Base-by-base conservation (phyloP, 495 filamentous ascomycete species). In the Talaromyces wortmannii region DNA sequence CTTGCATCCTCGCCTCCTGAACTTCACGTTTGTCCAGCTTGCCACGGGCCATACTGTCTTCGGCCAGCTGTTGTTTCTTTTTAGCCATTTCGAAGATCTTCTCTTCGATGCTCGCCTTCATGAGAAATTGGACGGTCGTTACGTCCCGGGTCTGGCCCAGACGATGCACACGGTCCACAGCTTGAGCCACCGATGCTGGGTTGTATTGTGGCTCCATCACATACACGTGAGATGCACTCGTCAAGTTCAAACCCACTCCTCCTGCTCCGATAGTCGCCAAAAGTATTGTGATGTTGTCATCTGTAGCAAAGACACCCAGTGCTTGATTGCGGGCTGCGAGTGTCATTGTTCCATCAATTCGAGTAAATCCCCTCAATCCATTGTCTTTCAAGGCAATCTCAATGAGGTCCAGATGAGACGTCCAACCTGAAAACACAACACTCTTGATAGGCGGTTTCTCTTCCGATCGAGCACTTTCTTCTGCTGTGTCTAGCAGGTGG, bases 141-240 rank as follows among this genome's bases (percentile, higher is more conserved):
- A 98, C 94, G 29, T 84, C 79, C 7, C 92, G 79, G 61, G 79
- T 92, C 73, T 98, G 94, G 0, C 94, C 94, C 16, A 98, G 78
- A 15, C 94, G 86, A 65, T 98, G 94, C 23, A 98, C 87, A 45
- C 94, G 89, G 62, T 98, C 94, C 7, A 98, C 78, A 4, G 94
- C 94, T 67, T 98, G 94, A 5, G 91, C 90, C 59, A 97, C 92
- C 0, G 91, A 89, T 5, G 91, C 92, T 2, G 94, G 94, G 66
- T 98, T 98, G 67, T 90, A 98, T 60, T 97, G 91, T 2, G 94
- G 94, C 68, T 98, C 94, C 94, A 98, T 97, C 46, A 97, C 86
- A 62, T 91, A 98, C 11, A 92, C 94, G 40, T 83, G 84, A 63
- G 84, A 92, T 18, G 85, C 94, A 3, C 86, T 74, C 0, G 91